Evolutionary conservation across 176 grass and related monocot genomes (phyloP), one percentile per base, ranked within the genome.

Genomic region (Rhipidocladum racemiflorum): DNA sequence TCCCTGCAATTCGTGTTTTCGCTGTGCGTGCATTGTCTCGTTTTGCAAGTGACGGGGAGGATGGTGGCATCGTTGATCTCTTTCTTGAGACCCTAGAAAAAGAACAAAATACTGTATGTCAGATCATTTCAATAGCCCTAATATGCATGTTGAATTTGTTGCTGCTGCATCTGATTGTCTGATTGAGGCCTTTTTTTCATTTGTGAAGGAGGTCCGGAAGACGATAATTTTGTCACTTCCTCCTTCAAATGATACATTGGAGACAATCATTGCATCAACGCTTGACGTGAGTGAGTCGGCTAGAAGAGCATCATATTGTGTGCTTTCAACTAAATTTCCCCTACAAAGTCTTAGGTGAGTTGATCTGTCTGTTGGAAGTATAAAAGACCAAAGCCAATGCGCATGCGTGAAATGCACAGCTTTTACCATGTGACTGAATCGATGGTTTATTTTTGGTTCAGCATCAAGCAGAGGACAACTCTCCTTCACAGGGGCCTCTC

Each of bases 391-490:
- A 35, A 35, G 74, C n/a, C 35, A 72, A 34, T 72, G 15, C 23
- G 20, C 46, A n/a, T 81, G 35, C 30, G 25, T 72, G 43, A 53
- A 73, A 83, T 83, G n/a, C 61, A 43, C 20, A 63, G 12, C 6
- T 35, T 51, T 70, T 81, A 48, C 82, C 76, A 53, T 29, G 6
- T 34, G 36, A 60, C 15, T 68, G 34, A 49, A 76, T 77, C 64
- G 65, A 76, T 77, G 53, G 18, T 23, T 73, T 80, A 76, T 40
- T 40, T 72, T 84, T 53, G 21, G n/a, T 83, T 91, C 85, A 98
- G 96, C 85, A 98, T 98, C 72, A 98, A 98, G 92, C 90, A 95
- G 76, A 91, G 96, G 74, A 95, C 87, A 53, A 91, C 80, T 35
- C 79, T 98, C 71, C 92, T 98, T 81, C 89, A 91, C 82, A 98